Conservation (phyloP, 1,139 yeast species). For the Barnettozyma hawaiiensis region DNA sequence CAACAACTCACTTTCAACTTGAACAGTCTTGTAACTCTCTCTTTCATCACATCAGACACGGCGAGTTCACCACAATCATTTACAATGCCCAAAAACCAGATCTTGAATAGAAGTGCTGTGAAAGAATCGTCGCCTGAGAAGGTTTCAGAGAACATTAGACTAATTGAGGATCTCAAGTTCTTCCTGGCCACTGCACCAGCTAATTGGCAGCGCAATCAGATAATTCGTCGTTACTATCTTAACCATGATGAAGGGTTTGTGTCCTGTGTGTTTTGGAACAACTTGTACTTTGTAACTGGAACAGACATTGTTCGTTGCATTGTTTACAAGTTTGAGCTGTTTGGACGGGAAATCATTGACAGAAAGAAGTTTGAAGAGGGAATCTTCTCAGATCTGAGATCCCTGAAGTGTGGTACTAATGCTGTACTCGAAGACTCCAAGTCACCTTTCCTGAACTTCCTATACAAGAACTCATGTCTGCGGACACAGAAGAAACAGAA, state of each 20-base stretch:
- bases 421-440: constrained; percentile 87
- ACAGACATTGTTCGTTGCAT: constrained; percentile 94
- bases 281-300: constrained; percentile 85
- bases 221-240: constrained; percentile 76
- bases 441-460: constrained; percentile 76
- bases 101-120: background rate
- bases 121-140: constrained; percentile 12
- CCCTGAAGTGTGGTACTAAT: constrained; percentile 80
- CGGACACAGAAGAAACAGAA: constrained; percentile 96
- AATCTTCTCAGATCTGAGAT: constrained; percentile 82
- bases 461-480: constrained; percentile 80
- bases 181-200: constrained; percentile 93
- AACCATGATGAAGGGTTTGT: constrained; percentile 89
- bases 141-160: constrained; percentile 48
- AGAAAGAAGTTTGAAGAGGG: constrained; percentile 97
- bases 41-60: no score
- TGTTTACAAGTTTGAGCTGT: constrained; percentile 81
- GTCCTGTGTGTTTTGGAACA: constrained; percentile 90
- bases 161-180: constrained; percentile 73
- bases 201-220: constrained; percentile 87
- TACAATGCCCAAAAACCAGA: background rate
- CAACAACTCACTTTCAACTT: background rate
- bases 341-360: constrained; percentile 80
- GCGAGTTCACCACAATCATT: no score
- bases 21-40: background rate